phyloP scores from a whole-genome alignment of 768 basidiomycete genomes.

The Coprinopsis strossmayeri region DNA sequence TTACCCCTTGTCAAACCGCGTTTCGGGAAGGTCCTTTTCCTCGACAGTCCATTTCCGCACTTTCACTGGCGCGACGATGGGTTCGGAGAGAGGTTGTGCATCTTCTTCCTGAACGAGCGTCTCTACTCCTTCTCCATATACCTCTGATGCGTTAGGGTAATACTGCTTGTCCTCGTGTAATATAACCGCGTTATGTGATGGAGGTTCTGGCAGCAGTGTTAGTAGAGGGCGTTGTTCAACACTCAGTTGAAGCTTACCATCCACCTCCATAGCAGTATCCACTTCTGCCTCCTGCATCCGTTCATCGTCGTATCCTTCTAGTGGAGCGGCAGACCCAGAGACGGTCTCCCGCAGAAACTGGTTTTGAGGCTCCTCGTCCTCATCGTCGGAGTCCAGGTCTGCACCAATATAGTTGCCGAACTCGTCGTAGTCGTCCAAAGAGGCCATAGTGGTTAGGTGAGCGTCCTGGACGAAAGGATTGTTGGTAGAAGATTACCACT shows the following conservation, averaged over 20 bases:
- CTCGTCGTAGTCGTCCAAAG: slow-evolving; percentile 84
- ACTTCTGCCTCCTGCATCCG: slow-evolving; percentile 43
- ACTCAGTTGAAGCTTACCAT: slow-evolving; percentile 44
- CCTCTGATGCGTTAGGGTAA: slow-evolving; percentile 86
- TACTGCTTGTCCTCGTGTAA: slow-evolving; percentile 98
- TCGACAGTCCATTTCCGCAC: slow-evolving; percentile 92
- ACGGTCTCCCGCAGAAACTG: slow-evolving; percentile 32
- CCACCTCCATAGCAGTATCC: slow-evolving; percentile 75
- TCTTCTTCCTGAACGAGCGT: slow-evolving; percentile 98
- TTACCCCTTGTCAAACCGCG: slow-evolving; percentile 95
- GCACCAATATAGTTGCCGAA: slow-evolving; percentile 98
- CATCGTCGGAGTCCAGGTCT: slow-evolving; percentile 87
- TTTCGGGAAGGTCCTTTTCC: slow-evolving; percentile 93
- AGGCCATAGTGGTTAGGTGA: slow-evolving; percentile 25
- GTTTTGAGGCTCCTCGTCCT: slow-evolving; percentile 46
- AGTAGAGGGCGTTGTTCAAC: slow-evolving; percentile 6
- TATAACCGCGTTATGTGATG: slow-evolving; percentile 74
- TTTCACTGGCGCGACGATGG: slow-evolving; percentile 93
- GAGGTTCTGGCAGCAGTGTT: slow-evolving; percentile 37
- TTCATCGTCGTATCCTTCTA: slow-evolving; percentile 83
- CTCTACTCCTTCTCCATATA: slow-evolving; percentile 93
- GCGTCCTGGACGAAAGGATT: too few species aligned
- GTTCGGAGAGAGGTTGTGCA: slow-evolving; percentile 89
- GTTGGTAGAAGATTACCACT: too few species aligned
- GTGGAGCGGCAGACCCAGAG: slow-evolving; percentile 37